phyloP scores from a whole-genome alignment of 164 flowering plant species.

The Chimonanthus praecox region DNA sequence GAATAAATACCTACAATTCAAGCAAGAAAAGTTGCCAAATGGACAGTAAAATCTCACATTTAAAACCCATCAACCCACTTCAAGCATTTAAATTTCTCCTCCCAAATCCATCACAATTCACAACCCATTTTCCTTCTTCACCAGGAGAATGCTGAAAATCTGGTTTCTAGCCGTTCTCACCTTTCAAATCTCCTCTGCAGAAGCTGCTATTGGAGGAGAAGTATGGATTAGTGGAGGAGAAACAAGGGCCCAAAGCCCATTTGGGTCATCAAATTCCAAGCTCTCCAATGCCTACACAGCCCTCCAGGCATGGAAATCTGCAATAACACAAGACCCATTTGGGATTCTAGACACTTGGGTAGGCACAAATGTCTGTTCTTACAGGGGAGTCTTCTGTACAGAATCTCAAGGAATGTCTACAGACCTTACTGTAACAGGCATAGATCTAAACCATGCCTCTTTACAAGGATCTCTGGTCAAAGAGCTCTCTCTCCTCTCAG shows the following conservation, averaged over 20 bases:
- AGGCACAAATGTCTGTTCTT: slow-evolving; percentile 78
- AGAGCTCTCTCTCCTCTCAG: slow-evolving; percentile 63
- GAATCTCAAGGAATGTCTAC: slow-evolving; percentile 20
- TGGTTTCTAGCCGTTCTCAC: not conserved
- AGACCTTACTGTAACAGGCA: slow-evolving; percentile 40
- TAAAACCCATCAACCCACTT: not conserved
- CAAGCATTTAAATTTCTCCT: not conserved
- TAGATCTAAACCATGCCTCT: slow-evolving; percentile 82
- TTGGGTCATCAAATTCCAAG: slow-evolving; percentile 26
- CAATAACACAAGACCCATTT: slow-evolving; percentile 70
- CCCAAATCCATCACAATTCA: not conserved
- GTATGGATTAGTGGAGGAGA: not conserved
- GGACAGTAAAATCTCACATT: not conserved
- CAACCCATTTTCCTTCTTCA: not conserved
- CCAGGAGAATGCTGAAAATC: not conserved
- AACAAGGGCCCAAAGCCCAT: slow-evolving; percentile 12
- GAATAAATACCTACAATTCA: not conserved
- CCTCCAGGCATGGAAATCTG: slow-evolving; percentile 89
- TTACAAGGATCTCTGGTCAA: slow-evolving; percentile 60
- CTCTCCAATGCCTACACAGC: slow-evolving; percentile 52
- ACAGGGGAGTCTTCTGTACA: slow-evolving; percentile 76
- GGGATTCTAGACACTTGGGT: slow-evolving; percentile 56
- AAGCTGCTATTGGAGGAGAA: not conserved
- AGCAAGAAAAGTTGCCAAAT: not conserved
- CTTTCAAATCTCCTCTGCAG: not conserved